Percentiles rank a stretch among this genome's conserved stretches.
phyloP scores from a whole-genome alignment of 2,329 filamentous ascomycete genomes.

The Thielaviopsis euricoi region DNA sequence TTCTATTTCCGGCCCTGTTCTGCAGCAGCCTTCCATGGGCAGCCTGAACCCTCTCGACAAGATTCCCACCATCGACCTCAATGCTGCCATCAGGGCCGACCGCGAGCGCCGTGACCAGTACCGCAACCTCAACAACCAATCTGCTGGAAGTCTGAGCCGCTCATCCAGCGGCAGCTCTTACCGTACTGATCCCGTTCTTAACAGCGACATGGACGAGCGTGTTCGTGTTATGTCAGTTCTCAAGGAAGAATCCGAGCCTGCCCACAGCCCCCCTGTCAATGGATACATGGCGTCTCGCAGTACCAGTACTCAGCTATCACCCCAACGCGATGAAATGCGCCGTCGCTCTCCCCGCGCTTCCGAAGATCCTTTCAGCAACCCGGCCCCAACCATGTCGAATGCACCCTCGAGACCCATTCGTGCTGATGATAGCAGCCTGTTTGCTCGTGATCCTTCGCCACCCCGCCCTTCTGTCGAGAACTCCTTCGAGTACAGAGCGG shows the following conservation, averaged over 20 bases:
- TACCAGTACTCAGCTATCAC: constrained; percentile 34
- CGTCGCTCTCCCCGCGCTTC: constrained; percentile 29
- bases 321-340: constrained; percentile 30
- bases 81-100: constrained; percentile 31
- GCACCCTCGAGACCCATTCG: constrained; percentile 1
- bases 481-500: constrained; percentile 11
- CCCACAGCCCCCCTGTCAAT: constrained; percentile 2
- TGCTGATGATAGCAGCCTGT: constrained; percentile 1
- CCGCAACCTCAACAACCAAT: constrained; percentile 13
- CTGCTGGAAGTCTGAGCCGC: constrained; percentile 1
- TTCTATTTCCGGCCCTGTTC: constrained; percentile 33
- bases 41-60: constrained; percentile 25
- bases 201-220: constrained; percentile 10
- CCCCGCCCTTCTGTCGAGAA: background rate
- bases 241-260: constrained; percentile 9
- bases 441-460: background rate
- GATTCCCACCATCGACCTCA: constrained; percentile 33
- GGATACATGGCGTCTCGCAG: constrained; percentile 20
- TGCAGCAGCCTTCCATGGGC: constrained; percentile 19
- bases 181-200: constrained; percentile 8
- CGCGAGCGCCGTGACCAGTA: constrained; percentile 24
- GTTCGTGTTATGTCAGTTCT: constrained; percentile 10
- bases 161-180: background rate
- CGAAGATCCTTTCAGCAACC: background rate
- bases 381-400: background rate